Evolutionary conservation across 1,139 yeast genomes (phyloP), one percentile per base, ranked within the genome.

Genomic region (Nakaseomyces uthaithaninus): DNA sequence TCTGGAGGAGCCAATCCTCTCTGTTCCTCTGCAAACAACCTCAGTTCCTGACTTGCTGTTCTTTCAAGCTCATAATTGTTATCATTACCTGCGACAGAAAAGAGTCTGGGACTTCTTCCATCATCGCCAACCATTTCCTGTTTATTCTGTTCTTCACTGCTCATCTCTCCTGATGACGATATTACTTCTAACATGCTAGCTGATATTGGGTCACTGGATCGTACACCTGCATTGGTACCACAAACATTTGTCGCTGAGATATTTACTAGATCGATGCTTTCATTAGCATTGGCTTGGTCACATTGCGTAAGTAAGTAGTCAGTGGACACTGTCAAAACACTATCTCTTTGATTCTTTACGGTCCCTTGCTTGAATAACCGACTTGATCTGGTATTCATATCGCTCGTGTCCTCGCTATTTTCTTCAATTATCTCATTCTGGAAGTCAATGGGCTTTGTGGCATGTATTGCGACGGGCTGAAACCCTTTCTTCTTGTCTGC

Each of bases 11-110:
- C 25, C 16, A 19, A 19, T 4, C 35, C 35, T 12, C 35, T 19
- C 4, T 31, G 25, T 31, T 31, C 35, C 15, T 31, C 25, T 5
- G 35, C 35, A 12, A 31, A 31, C 4, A 19, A 17, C 2, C 25
- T 11, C 5, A 31, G 25, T 31, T 31, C 35, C 24, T 31, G 25
- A 20, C 24, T 28, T 16, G 33, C 33, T 11, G 33, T 28, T 28
- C 33, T 16, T 17, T 28, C 22, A 17, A 28, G 33, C 18, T 9
- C 12, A 17, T 16, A 8, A 11, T 19, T 18, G 8, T 4, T 9
- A 17, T 28, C 18, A 28, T 16, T 8, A 4, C 22, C 33, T 3
- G 33, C 10, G 11, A 17, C 33, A 2, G 33, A 17, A 22, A 17
- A 28, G 16, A 28, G 18, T 28, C 33, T 28, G n/a, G 33, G 33